phyloP scores from a whole-genome alignment of 257 asterid genomes.

The Marsdenia floribunda region DNA sequence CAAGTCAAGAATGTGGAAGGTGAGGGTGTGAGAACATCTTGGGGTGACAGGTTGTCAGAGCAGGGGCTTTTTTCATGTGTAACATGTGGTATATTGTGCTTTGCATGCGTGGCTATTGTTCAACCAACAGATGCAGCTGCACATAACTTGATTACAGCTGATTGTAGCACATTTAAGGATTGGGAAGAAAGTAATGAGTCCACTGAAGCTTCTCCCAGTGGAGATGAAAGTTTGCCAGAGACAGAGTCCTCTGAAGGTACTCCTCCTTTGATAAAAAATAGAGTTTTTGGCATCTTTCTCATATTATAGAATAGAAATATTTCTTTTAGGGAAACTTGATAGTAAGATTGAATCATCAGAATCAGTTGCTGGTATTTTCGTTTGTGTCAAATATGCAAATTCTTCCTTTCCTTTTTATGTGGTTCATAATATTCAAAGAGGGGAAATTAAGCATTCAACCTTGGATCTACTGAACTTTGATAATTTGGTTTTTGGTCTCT shows the following conservation, averaged over 20 bases:
- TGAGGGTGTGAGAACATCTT: conserved; percentile 41
- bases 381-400: neutral
- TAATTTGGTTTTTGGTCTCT: neutral
- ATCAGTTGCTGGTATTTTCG: neutral
- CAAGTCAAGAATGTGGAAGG: conserved; percentile 26
- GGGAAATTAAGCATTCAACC: neutral
- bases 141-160: conserved; percentile 63
- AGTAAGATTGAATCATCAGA: neutral
- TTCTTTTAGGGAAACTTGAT: neutral
- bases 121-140: conserved; percentile 77
- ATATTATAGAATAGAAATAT: neutral
- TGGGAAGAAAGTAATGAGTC: conserved; percentile 40
- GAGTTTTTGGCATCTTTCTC: neutral
- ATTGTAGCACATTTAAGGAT: conserved; percentile 45
- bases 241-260: conserved; percentile 46
- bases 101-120: conserved; percentile 79
- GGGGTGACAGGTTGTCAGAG: conserved; percentile 39
- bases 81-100: conserved; percentile 96
- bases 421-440: neutral
- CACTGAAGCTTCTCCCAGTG: conserved; percentile 22
- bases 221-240: conserved; percentile 31
- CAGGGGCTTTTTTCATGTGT: conserved; percentile 92
- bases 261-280: neutral
- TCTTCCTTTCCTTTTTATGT: neutral
- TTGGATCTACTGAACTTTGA: neutral